Evolutionary conservation across 2,329 filamentous ascomycete species (phyloP).

Genomic region (Chrysoporthe deuterocubensis): DNA sequence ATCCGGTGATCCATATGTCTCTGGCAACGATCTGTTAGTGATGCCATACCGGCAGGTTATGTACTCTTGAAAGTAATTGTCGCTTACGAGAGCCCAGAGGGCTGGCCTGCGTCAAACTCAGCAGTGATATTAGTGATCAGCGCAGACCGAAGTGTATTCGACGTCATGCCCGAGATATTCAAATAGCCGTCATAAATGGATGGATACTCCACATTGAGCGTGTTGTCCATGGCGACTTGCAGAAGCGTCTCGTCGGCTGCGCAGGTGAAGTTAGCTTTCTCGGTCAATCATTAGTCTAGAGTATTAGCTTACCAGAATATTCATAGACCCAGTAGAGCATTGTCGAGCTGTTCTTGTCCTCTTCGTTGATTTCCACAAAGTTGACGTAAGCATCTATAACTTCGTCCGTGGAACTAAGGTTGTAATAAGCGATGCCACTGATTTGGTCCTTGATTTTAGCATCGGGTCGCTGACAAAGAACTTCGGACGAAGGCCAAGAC

Average conservation of each 20-base stretch:
- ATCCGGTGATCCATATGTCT: conserved; percentile 3
- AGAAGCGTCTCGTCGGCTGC: not conserved
- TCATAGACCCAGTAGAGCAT: conserved; percentile 8
- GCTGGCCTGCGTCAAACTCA: conserved; percentile 5
- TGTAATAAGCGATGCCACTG: not conserved
- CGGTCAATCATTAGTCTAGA: not conserved
- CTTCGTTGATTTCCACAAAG: not conserved
- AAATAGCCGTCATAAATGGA: not conserved
- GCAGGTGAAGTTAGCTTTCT: not conserved
- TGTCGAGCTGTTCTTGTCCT: conserved; percentile 8
- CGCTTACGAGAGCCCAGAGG: conserved; percentile 31
- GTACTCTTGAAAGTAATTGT: not conserved
- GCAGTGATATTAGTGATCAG: conserved; percentile 2
- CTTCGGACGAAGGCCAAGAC: not conserved
- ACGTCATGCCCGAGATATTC: not conserved
- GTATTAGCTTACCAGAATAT: not conserved
- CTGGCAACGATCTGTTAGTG: not conserved
- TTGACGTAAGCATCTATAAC: not conserved
- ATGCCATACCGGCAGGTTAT: not conserved
- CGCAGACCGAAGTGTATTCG: not conserved
- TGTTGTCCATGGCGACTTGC: not conserved
- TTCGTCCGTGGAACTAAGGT: not conserved
- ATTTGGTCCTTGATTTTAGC: not conserved
- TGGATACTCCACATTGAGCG: not conserved
- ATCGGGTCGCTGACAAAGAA: not conserved